Percentiles rank a stretch among this genome's conserved stretches.
These are phyloP conservation scores for Anacardium occidentale DNA, from an alignment of 345 rosid species.

Conservation along the genomic window DNA sequence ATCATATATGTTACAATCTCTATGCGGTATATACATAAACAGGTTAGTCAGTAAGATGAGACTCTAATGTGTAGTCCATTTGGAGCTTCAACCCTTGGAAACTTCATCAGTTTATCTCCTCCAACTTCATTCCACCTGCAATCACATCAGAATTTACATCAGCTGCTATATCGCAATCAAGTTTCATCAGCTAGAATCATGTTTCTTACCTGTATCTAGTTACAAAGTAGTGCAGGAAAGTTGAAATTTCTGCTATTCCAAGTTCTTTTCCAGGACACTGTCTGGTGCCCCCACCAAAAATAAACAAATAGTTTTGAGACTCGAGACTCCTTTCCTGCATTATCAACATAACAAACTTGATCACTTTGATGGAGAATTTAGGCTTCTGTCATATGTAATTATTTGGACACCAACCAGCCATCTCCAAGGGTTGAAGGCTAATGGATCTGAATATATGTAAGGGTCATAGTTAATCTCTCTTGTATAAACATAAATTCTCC, in stretches of 20 bases:
- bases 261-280: slow-evolving; percentile 94
- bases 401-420: slow-evolving; percentile 55
- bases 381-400: not conserved
- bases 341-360: not conserved
- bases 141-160: not conserved
- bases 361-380: not conserved
- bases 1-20: slow-evolving; percentile 22
- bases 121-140: slow-evolving; percentile 95
- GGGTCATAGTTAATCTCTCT: slow-evolving; percentile 83
- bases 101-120: slow-evolving; percentile 61
- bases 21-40: slow-evolving; percentile 26
- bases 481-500: slow-evolving; percentile 91
- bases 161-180: not conserved
- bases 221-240: slow-evolving; percentile 87
- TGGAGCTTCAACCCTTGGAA: slow-evolving; percentile 95
- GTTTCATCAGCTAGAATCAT: no score
- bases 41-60: slow-evolving; percentile 40
- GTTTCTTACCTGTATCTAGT: slow-evolving; percentile 70
- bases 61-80: slow-evolving; percentile 81
- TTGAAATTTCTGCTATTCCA: slow-evolving; percentile 83
- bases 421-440: slow-evolving; percentile 90
- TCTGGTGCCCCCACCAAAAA: slow-evolving; percentile 91
- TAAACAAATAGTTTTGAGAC: slow-evolving; percentile 48
- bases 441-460: slow-evolving; percentile 59
- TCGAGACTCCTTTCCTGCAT: slow-evolving; percentile 69